Evolutionary conservation across 2,329 filamentous ascomycete species (phyloP).

Genomic region (Plenodomus tracheiphilus): DNA sequence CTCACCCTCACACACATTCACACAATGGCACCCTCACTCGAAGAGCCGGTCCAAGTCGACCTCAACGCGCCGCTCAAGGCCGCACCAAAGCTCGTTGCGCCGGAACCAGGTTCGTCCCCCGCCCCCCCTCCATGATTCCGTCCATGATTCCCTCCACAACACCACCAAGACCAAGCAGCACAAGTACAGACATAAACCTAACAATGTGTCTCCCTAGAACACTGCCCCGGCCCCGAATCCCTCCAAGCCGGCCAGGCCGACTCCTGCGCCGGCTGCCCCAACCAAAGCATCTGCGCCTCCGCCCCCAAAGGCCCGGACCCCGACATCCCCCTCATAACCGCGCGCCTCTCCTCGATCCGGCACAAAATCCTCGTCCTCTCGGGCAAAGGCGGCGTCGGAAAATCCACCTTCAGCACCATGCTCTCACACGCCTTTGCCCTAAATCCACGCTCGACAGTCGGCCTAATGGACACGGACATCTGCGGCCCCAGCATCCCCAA

Average conservation of each 20-base stretch:
- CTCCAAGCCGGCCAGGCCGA: conserved; percentile 68
- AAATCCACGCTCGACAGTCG: conserved; percentile 77
- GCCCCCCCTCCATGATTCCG: conserved; percentile 45
- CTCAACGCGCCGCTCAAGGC: conserved; percentile 75
- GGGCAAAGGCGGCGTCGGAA: conserved; percentile 95
- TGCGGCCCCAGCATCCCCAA: conserved; percentile 96
- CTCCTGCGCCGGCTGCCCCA: conserved; percentile 92
- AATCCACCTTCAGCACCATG: conserved; percentile 89
- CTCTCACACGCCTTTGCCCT: conserved; percentile 87
- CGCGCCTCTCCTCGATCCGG: conserved; percentile 76
- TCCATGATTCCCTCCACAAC: too few relatives aligned
- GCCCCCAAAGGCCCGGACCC: conserved; percentile 95
- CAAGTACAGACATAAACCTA: conserved; percentile 1
- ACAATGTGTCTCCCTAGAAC: conserved; percentile 57
- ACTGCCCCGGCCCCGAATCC: conserved; percentile 90
- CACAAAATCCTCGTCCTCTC: conserved; percentile 94
- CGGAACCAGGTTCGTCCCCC: conserved; percentile 69
- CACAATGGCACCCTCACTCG: conserved; percentile 78
- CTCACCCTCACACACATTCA: conserved; percentile 6
- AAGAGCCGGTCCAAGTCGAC: conserved; percentile 70
- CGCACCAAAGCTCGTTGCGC: conserved; percentile 84
- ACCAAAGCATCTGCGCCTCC: conserved; percentile 92
- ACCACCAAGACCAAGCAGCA: not conserved
- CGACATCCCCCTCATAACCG: conserved; percentile 85
- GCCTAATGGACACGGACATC: conserved; percentile 98